These are phyloP conservation scores for Coelastrella sp. DNA, from an alignment of 139 green algal genomes.

Conservation along the genomic window DNA sequence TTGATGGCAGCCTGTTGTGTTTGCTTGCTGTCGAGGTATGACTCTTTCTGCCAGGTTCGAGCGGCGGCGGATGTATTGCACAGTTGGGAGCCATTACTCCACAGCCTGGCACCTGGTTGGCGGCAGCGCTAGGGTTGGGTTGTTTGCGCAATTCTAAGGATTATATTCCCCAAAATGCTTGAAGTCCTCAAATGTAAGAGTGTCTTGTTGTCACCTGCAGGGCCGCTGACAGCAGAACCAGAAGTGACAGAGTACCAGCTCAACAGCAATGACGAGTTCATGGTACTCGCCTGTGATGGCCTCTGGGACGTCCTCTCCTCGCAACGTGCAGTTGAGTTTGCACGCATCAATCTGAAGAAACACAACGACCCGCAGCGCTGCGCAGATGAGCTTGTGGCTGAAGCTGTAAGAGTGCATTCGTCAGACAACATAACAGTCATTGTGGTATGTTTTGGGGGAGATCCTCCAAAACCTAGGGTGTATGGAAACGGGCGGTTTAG, in stretches of 20 bases:
- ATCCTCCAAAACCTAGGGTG: constrained; percentile 15
- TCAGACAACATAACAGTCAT: constrained; percentile 44
- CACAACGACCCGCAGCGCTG: constrained; percentile 41
- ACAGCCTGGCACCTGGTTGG: too few relatives aligned
- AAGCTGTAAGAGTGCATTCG: constrained; percentile 40
- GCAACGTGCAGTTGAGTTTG: constrained; percentile 39
- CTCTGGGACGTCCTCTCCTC: constrained; percentile 39
- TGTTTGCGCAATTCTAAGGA: background rate
- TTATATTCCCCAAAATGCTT: too few relatives aligned
- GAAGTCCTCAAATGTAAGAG: background rate
- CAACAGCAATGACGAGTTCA: constrained; percentile 22
- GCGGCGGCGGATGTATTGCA: background rate
- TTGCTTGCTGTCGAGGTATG: too few relatives aligned
- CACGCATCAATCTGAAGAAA: constrained; percentile 8
- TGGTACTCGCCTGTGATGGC: constrained; percentile 43
- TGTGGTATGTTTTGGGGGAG: constrained; percentile 27
- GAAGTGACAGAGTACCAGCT: constrained; percentile 7
- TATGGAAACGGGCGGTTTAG: constrained; percentile 23
- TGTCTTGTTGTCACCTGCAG: background rate
- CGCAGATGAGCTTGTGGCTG: constrained; percentile 37
- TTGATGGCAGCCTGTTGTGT: background rate
- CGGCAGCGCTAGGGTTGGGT: too few relatives aligned
- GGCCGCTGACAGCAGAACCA: constrained; percentile 32
- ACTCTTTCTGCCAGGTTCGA: too few relatives aligned
- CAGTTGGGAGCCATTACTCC: background rate